These are phyloP conservation scores for Blumeriella jaapii DNA, from an alignment of 2,329 filamentous ascomycete genomes.

Conservation along the genomic window DNA sequence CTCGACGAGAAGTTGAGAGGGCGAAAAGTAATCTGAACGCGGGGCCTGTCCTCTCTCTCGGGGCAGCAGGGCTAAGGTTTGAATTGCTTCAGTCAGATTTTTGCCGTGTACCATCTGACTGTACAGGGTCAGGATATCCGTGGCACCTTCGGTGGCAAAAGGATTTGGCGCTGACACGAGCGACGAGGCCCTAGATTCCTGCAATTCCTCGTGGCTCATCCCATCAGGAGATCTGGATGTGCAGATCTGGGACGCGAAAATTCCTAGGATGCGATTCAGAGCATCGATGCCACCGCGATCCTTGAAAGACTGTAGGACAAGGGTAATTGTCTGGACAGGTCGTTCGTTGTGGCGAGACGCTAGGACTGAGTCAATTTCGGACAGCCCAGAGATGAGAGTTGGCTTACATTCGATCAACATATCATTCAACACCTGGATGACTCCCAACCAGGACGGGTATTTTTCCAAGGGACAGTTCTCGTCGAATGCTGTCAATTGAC, in stretches of 20 bases:
- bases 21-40: constrained; percentile 48
- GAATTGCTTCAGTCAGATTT: constrained; percentile 64
- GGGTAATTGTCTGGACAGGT: constrained; percentile 47
- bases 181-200: no score
- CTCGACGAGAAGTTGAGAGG: constrained; percentile 75
- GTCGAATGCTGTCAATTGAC: constrained; percentile 42
- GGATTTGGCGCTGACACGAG: no score
- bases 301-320: constrained; percentile 81
- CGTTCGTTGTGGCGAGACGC: constrained; percentile 24
- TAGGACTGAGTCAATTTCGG: constrained; percentile 3
- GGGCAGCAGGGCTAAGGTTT: constrained; percentile 43
- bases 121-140: constrained; percentile 78
- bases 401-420: constrained; percentile 58
- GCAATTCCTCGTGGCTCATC: not conserved
- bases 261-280: constrained; percentile 59
- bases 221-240: not conserved
- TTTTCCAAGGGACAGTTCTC: constrained; percentile 45
- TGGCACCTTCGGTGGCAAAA: constrained; percentile 51
- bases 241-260: constrained; percentile 50
- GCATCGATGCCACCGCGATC: constrained; percentile 64
- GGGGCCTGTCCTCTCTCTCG: constrained; percentile 39
- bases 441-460: constrained; percentile 72
- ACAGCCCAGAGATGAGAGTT: constrained; percentile 1
- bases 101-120: constrained; percentile 65
- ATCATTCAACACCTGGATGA: constrained; percentile 66